Evolutionary conservation across 2,329 filamentous ascomycete species (phyloP), one percentile per base, ranked within the genome.

Genomic region (Mollisiaceae sp.): DNA sequence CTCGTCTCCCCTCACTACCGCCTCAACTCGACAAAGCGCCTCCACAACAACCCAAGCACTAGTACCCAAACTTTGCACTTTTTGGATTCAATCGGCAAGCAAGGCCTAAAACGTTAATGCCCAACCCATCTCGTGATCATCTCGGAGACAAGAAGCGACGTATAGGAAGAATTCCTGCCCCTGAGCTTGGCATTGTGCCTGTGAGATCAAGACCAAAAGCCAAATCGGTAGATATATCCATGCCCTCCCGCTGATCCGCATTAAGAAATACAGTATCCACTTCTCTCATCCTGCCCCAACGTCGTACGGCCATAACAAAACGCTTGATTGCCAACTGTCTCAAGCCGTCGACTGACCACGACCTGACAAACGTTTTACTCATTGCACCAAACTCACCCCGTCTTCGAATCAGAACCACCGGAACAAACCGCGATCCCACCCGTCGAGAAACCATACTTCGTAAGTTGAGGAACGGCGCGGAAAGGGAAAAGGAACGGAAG

Each of bases 151-250:
- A 4, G 12, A 4, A 41, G 45, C 45, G 18, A 22, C 45, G 45
- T 50, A 50, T 50, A 50, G 45, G 45, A 50, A n/a, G 9, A 50
- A 24, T 22, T 50, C 45, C 45, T 50, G 18, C 45, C 45, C 45
- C 22, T 9, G 45, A 41, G 38, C 38, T 18, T 41, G 12, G 2
- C 38, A 5, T 18, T 41, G 38, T 18, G 15, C 15, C 38, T 14
- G 38, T 41, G 15, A 41, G 38, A 32, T 6, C 3, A 32, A 32
- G 27, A 6, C 27, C 27, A 32, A 32, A 32, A 32, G 27, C 27
- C 27, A 32, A 32, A 32, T 32, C 27, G 27, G 27, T 32, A 32
- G 27, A 32, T 32, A 32, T 32, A 32, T 32, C 27, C 15, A 41
- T 41, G 38, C 38, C 38, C 38, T 5, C 38, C 38, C 4, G 4